Conservation (phyloP, 164 flowering plant genomes). For the Magnolia kwangsiensis region DNA sequence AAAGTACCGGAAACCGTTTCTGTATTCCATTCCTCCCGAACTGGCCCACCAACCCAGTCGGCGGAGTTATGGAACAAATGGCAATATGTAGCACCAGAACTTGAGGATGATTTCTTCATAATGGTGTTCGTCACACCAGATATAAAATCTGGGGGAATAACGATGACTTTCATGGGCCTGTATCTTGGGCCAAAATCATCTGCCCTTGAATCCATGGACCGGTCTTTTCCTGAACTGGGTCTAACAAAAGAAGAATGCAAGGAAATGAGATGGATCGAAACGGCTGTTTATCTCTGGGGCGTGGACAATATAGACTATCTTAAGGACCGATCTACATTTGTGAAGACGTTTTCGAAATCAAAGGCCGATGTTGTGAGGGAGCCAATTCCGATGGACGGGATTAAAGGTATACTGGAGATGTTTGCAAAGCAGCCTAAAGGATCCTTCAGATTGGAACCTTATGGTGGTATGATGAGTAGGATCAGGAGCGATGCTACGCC, state of each 20-base stretch:
- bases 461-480: constrained; percentile 21
- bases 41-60: not conserved
- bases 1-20: constrained; percentile 17
- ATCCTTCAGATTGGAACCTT: constrained; percentile 19
- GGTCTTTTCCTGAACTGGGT: constrained; percentile 16
- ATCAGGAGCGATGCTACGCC: constrained; percentile 13
- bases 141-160: not conserved
- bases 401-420: constrained; percentile 4
- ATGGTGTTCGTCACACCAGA: constrained; percentile 6
- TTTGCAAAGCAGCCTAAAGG: constrained; percentile 19
- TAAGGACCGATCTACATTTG: constrained; percentile 14
- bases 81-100: constrained; percentile 5
- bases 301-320: constrained; percentile 9
- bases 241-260: constrained; percentile 9
- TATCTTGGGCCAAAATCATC: constrained; percentile 17
- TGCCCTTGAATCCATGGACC: not conserved
- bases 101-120: constrained; percentile 9
- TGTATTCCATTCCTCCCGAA: constrained; percentile 7
- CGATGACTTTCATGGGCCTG: constrained; percentile 14
- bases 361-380: constrained; percentile 23
- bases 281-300: constrained; percentile 11
- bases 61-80: constrained; percentile 8
- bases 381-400: constrained; percentile 12
- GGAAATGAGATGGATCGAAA: constrained; percentile 22
- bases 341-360: constrained; percentile 14